Percentiles rank a stretch among this genome's conserved stretches.
phyloP scores from a whole-genome alignment of 2,329 filamentous ascomycete species.

The Stagonosporopsis chrysanthemi region DNA sequence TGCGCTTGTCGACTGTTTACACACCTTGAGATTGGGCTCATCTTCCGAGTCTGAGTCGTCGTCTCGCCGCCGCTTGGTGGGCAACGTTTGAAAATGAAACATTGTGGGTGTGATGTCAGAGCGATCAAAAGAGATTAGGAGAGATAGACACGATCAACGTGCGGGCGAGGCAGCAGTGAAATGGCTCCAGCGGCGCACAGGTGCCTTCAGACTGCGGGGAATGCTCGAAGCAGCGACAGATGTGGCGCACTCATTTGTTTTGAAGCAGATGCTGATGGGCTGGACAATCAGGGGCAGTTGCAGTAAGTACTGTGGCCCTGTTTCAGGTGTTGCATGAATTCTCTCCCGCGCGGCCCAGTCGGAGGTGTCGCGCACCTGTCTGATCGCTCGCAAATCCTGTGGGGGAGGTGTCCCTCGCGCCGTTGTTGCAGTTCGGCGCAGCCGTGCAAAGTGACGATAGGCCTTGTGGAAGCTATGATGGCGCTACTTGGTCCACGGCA shows the following conservation, averaged over 20 bases:
- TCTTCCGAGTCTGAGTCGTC: slow-evolving; percentile 46
- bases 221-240: slow-evolving; percentile 23
- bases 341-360: slow-evolving; percentile 23
- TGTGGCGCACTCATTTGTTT: slow-evolving; percentile 39
- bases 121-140: slow-evolving; percentile 13
- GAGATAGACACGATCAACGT: slow-evolving; percentile 34
- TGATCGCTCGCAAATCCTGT: slow-evolving; percentile 25
- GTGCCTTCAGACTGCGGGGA: slow-evolving; percentile 24
- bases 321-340: slow-evolving; percentile 44
- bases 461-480: slow-evolving; percentile 1
- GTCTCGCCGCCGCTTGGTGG: slow-evolving; percentile 43
- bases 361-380: slow-evolving; percentile 19
- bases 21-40: slow-evolving; percentile 42
- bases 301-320: slow-evolving; percentile 27
- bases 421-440: slow-evolving; percentile 9
- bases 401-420: slow-evolving; percentile 20
- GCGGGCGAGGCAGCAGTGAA: slow-evolving; percentile 24
- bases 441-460: slow-evolving; percentile 7
- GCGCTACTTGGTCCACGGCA: slow-evolving; percentile 4
- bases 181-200: slow-evolving; percentile 17
- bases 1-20: slow-evolving; percentile 7
- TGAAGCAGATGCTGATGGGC: slow-evolving; percentile 37
- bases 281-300: slow-evolving; percentile 43
- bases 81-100: slow-evolving; percentile 42
- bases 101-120: slow-evolving; percentile 29